A percentile compares a stretch with the other conserved stretches of the same genome.
These are phyloP conservation scores for Entomortierella lignicola DNA, from an alignment of 192 early-diverging fungal genomes.

Conservation along the genomic window DNA sequence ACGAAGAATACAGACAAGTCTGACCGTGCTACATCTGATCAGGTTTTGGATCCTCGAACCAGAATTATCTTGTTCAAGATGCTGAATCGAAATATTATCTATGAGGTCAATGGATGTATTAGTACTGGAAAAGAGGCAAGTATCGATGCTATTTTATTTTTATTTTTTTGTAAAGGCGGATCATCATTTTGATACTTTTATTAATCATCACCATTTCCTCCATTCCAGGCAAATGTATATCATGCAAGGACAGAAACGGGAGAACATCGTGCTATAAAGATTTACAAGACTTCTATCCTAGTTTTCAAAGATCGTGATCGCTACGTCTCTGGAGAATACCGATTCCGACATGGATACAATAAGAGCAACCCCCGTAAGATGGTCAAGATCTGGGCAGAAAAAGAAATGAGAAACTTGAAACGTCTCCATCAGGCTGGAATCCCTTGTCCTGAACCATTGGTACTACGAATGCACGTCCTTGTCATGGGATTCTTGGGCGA, in stretches of 20 bases:
- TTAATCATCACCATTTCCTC: too few species aligned
- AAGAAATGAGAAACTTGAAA: conserved; percentile 98
- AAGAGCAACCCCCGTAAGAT: conserved; percentile 97
- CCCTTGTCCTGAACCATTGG: conserved; percentile 88
- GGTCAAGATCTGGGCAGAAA: conserved; percentile 99
- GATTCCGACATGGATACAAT: conserved; percentile 95
- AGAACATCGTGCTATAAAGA: conserved; percentile 91
- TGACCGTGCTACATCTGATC: conserved; percentile 95
- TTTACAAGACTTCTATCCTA: conserved; percentile 99
- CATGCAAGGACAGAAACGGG: conserved; percentile 90
- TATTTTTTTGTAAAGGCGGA: too few species aligned
- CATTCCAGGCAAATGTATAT: conserved; percentile 96
- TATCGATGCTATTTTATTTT: too few species aligned
- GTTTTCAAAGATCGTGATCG: conserved; percentile 98
- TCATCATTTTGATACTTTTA: too few species aligned
- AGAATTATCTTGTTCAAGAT: conserved; percentile 97
- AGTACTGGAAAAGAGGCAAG: conserved; percentile 94
- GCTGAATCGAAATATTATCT: conserved; percentile 88
- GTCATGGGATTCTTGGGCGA: conserved; percentile 96
- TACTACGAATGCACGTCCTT: conserved; percentile 92
- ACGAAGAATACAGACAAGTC: conserved; percentile 80
- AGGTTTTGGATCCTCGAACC: conserved; percentile 97
- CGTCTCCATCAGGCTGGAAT: conserved; percentile 87
- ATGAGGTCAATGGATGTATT: conserved; percentile 96
- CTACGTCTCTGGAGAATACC: conserved; percentile 94